These are phyloP conservation scores for Phytophthora pistaciae DNA, from an alignment of 352 stramenopile genomes.

Conservation along the genomic window DNA sequence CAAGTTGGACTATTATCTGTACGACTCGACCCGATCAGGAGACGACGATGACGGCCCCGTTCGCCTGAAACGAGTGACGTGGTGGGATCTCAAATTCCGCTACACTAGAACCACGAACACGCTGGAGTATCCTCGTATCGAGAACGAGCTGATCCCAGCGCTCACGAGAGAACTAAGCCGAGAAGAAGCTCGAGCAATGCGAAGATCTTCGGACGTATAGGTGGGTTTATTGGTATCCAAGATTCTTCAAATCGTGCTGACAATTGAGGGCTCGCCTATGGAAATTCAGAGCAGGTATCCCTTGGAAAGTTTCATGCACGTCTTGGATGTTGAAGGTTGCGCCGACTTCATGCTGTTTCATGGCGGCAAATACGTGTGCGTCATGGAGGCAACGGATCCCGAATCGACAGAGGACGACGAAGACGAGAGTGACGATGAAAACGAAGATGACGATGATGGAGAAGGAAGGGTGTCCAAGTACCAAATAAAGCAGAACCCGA, in stretches of 20 bases:
- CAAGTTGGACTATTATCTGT: not conserved
- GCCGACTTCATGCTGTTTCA: not conserved
- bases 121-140: not conserved
- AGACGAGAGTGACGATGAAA: not conserved
- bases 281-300: not conserved
- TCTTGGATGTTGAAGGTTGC: not conserved
- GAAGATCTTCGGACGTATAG: not conserved
- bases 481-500: not conserved
- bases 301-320: not conserved
- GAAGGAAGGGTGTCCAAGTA: not conserved
- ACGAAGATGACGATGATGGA: not conserved
- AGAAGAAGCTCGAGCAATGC: not conserved
- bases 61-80: not conserved
- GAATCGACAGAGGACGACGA: not conserved
- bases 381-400: not conserved
- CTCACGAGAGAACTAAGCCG: not conserved
- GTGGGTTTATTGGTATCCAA: not conserved
- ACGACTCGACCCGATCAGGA: not conserved
- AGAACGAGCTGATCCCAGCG: not conserved
- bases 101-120: not conserved
- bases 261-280: not conserved
- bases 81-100: not conserved
- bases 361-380: not conserved
- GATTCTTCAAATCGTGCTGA: not conserved
- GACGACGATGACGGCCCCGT: not conserved